Evolutionary conservation across 1,284 basidiomycete genomes (phyloP), one percentile per base, ranked within the genome.

Genomic region (Cryptococcus sp.): DNA sequence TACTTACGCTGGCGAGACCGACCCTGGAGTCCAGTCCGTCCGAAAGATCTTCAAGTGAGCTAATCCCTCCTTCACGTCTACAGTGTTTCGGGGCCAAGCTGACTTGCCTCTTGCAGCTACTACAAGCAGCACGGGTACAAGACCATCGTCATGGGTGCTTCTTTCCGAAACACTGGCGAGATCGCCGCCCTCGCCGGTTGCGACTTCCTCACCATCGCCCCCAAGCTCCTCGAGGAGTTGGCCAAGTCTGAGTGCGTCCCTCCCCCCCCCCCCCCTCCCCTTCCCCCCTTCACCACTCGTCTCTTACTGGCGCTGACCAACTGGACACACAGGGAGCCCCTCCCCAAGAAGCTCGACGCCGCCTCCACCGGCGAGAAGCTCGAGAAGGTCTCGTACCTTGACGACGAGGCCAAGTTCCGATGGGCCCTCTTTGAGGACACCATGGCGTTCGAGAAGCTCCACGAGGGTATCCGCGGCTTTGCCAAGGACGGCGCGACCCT

Each of bases 81-180:
- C 28, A 33, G 28, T 33, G 28, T 33, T 4, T 33, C 4, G 28
- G 28, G 28, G 28, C 28, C 4, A 33, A 9, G 28, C 28, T 46
- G 18, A 46, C 2, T 9, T 20, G 9, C 8, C 24, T 16, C 18
- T 3, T 3, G 8, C 33, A 49, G 47, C 47, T 98, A 98, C 83
- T 98, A 98, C 87, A 98, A 98, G 84, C 92, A 96, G 79, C 85
- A 98, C 81, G 84, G 85, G 64, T 98, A 98, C 86, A 92, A 94
- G 75, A 99, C 95, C 68, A 98, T 98, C 78, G 94, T 98, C 78
- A 98, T 98, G 95, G 95, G 95, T 77, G 95, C 95, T 62, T 96
- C 92, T 53, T 98, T 98, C 93, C 89, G 92, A 76, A 95, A 95
- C 82, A 79, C 79, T 57, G 89, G 90, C 70, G 95, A 98, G 82